Conservation (phyloP, 306 rosid genomes). For the Mimosa pudica region DNA sequence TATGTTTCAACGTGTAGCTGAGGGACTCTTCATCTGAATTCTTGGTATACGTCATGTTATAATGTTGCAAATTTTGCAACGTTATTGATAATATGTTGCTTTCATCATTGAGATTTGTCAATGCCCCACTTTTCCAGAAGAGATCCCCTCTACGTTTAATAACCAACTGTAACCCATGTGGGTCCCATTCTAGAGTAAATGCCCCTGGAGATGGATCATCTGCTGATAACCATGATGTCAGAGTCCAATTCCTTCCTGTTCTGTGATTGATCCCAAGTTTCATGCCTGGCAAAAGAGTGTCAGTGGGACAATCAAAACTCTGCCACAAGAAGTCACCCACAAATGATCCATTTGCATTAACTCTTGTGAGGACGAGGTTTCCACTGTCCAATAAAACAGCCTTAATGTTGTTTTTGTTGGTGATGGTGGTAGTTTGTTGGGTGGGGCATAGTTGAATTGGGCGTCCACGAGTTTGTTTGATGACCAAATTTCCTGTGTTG, state of each 20-base stretch:
- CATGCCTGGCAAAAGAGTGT: background rate
- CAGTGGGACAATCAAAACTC: constrained; percentile 1
- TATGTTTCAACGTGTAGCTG: background rate
- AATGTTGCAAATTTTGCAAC: background rate
- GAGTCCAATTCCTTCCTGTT: constrained; percentile 5
- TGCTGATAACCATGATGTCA: background rate
- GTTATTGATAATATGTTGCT: too few species aligned
- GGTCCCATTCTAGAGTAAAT: constrained; percentile 7
- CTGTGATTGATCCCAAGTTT: background rate
- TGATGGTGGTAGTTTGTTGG: background rate
- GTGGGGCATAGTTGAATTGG: background rate
- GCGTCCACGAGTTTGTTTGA: background rate
- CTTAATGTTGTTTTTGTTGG: too few species aligned
- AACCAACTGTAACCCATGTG: background rate
- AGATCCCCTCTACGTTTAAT: background rate
- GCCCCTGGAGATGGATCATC: constrained; percentile 5
- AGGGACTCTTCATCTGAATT: constrained; percentile 4
- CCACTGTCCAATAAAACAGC: background rate
- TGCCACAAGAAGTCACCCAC: background rate
- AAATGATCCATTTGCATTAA: background rate
- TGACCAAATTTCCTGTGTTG: background rate
- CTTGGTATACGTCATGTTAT: background rate
- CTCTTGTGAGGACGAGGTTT: background rate
- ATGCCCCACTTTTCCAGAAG: background rate
- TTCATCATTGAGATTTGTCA: background rate